Conservation (phyloP, 2,329 filamentous ascomycete genomes). For the Epichloe bromicola region DNA sequence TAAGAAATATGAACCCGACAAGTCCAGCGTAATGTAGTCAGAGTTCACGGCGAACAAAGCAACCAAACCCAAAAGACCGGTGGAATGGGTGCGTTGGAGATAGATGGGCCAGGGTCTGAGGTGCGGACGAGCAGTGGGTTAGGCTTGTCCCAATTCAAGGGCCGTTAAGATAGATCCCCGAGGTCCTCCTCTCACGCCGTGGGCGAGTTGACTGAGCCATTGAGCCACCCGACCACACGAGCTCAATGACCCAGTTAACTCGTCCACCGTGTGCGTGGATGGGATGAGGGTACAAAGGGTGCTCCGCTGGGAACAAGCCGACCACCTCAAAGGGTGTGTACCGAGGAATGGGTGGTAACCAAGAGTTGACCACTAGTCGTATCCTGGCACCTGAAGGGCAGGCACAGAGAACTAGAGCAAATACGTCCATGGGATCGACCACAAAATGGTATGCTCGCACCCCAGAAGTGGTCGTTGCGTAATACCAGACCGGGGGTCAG, state of each 20-base stretch:
- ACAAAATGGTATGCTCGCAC: not conserved
- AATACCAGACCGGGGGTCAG: not conserved
- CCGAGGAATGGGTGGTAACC: not conserved
- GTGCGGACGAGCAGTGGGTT: slow-evolving; percentile 1
- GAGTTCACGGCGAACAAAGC: slow-evolving; percentile 4
- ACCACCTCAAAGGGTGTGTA: slow-evolving; percentile 1
- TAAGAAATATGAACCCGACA: not conserved
- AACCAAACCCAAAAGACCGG: slow-evolving; percentile 1
- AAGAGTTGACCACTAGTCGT: not conserved
- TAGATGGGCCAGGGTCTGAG: slow-evolving; percentile 4
- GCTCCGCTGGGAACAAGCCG: not conserved
- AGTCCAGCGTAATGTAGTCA: not conserved
- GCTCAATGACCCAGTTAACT: too few relatives aligned
- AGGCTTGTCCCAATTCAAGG: slow-evolving; percentile 1
- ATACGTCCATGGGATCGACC: not conserved
- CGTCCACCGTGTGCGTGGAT: too few relatives aligned
- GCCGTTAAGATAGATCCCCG: slow-evolving; percentile 8
- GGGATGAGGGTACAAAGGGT: not conserved
- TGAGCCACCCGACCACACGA: too few relatives aligned
- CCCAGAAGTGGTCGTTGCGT: not conserved
- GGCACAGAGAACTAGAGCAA: not conserved
- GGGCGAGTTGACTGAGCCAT: too few relatives aligned
- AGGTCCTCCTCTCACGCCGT: slow-evolving; percentile 3
- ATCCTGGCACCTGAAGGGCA: not conserved
- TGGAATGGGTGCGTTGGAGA: slow-evolving; percentile 6